Percentiles rank a stretch among this genome's conserved stretches.
These are phyloP conservation scores for Hordeum vulgare DNA, from an alignment of 176 grass and related monocot species.

Conservation along the genomic window DNA sequence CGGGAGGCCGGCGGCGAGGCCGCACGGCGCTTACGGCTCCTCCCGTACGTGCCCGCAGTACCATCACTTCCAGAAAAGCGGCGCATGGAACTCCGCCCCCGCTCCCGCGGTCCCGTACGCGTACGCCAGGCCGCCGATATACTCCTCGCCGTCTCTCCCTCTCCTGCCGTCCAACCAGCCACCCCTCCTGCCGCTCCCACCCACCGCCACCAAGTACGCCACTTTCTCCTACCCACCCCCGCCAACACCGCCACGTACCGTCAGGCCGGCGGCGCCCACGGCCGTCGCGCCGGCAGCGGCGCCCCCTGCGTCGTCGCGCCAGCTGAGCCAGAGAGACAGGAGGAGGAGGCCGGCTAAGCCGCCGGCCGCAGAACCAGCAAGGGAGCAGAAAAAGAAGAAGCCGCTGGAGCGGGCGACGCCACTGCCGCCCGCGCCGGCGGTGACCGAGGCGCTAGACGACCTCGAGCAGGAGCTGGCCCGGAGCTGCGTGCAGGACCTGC, in stretches of 20 bases:
- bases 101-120: background rate
- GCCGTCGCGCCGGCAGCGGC: background rate
- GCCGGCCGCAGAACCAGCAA: conserved; percentile 6
- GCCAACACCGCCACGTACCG: background rate
- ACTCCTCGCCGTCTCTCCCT: conserved; percentile 41
- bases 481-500: conserved; percentile 39
- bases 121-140: conserved; percentile 7
- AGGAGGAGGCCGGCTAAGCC: conserved; percentile 36
- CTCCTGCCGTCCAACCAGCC: conserved; percentile 47
- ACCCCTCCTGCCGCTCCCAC: conserved; percentile 57
- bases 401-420: conserved; percentile 49
- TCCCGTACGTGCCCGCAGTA: conserved; percentile 6
- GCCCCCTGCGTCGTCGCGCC: background rate
- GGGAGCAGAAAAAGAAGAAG: conserved; percentile 27
- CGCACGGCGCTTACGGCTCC: background rate
- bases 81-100: conserved; percentile 20
- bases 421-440: conserved; percentile 24
- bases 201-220: conserved; percentile 23
- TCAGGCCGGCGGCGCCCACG: background rate
- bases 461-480: conserved; percentile 46
- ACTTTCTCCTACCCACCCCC: conserved; percentile 10
- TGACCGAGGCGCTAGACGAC: conserved; percentile 42
- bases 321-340: conserved; percentile 20
- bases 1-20: conserved; percentile 4
- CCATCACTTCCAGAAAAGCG: conserved; percentile 5